A percentile compares a stretch with the other conserved stretches of the same genome.
These are phyloP conservation scores for Linderniella brevidens DNA, from an alignment of 257 asterid species.

Conservation along the genomic window DNA sequence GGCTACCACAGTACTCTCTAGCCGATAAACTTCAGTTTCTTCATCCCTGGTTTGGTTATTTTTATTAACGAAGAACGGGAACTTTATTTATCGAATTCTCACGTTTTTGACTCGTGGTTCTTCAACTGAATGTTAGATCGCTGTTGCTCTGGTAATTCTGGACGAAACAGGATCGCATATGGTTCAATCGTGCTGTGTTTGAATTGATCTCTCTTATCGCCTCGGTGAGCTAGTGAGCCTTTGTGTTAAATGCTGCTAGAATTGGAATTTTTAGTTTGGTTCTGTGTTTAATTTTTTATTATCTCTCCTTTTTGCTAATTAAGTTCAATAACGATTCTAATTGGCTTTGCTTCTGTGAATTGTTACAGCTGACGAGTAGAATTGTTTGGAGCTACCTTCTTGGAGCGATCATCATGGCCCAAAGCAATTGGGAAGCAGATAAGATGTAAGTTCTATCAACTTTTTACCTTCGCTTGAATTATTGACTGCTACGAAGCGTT, in stretches of 20 bases:
- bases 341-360: conserved; percentile 18
- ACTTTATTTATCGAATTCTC: conserved; percentile 5
- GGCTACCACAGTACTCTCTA: not conserved
- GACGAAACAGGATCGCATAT: conserved; percentile 20
- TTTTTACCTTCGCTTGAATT: conserved; percentile 2
- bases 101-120: conserved; percentile 10
- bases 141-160: too few species aligned
- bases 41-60: not conserved
- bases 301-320: conserved; percentile 8
- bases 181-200: conserved; percentile 18
- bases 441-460: conserved; percentile 46
- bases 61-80: conserved; percentile 14
- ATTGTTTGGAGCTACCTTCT: not conserved
- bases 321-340: conserved; percentile 1
- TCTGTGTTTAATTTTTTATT: conserved; percentile 2
- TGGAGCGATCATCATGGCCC: conserved; percentile 49
- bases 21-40: too few species aligned
- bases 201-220: conserved; percentile 36
- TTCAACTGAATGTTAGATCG: conserved; percentile 6
- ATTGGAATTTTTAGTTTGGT: not conserved
- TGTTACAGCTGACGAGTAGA: conserved; percentile 12
- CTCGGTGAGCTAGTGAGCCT: conserved; percentile 13
- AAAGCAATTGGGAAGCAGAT: conserved; percentile 99
- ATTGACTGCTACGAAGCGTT: not conserved
- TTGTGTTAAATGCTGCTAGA: not conserved